These are phyloP conservation scores for Jackrogersella minutella DNA, from an alignment of 495 filamentous ascomycete species.

Conservation along the genomic window DNA sequence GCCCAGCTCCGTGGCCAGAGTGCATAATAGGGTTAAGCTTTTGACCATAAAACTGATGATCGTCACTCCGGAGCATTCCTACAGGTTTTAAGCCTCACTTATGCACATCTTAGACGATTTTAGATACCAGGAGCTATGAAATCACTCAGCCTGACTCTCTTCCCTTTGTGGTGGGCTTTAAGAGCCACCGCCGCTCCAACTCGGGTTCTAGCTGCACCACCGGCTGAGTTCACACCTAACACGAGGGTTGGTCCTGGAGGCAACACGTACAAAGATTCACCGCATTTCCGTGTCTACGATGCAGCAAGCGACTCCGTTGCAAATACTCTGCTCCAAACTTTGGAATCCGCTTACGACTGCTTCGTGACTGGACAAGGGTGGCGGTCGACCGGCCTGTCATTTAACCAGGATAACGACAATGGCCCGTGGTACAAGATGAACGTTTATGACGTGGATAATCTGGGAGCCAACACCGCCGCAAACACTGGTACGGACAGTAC, in stretches of 20 bases:
- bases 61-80: slow-evolving; percentile 7
- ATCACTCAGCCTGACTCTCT: slow-evolving; percentile 1
- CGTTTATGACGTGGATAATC: slow-evolving; percentile 48
- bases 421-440: slow-evolving; percentile 57
- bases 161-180: slow-evolving; percentile 22
- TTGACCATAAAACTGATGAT: slow-evolving; percentile 27
- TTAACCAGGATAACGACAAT: slow-evolving; percentile 45
- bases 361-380: slow-evolving; percentile 53
- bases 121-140: slow-evolving; percentile 8
- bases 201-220: slow-evolving; percentile 28
- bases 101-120: neutral
- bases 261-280: slow-evolving; percentile 50
- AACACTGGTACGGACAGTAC: slow-evolving; percentile 48
- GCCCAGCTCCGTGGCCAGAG: slow-evolving; percentile 14
- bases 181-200: slow-evolving; percentile 22
- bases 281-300: slow-evolving; percentile 56
- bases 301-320: slow-evolving; percentile 41
- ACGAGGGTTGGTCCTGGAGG: slow-evolving; percentile 50
- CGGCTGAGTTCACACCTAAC: slow-evolving; percentile 51
- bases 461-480: slow-evolving; percentile 51
- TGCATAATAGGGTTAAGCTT: neutral
- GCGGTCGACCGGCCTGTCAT: slow-evolving; percentile 53
- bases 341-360: slow-evolving; percentile 56
- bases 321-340: slow-evolving; percentile 42
- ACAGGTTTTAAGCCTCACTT: slow-evolving; percentile 3